A percentile compares a stretch with the other conserved stretches of the same genome.
Evolutionary conservation across 352 stramenopile genomes (phyloP).

Genomic region (Pythium diclinum): DNA sequence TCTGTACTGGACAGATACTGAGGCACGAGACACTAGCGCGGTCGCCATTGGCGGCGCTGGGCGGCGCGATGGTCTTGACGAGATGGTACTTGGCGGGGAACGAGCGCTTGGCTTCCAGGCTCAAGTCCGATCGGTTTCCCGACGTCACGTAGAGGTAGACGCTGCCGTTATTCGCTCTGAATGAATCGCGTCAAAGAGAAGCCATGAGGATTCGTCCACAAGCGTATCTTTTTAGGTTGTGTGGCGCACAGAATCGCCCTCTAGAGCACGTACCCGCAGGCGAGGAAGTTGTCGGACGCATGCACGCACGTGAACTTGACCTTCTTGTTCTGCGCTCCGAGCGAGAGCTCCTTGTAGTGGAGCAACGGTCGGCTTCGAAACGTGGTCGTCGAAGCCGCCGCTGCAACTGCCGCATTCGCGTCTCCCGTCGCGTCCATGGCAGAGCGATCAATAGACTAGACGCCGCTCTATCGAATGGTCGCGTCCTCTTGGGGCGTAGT

Average conservation of each 20-base stretch:
- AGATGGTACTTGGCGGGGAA: conserved; percentile 70
- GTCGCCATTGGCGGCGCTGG: conserved; percentile 47
- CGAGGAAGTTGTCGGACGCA: conserved; percentile 83
- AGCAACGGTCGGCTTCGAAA: conserved; percentile 55
- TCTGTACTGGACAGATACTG: conserved; percentile 78
- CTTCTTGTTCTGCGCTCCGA: conserved; percentile 52
- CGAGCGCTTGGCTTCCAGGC: conserved; percentile 30
- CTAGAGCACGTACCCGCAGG: conserved; percentile 59
- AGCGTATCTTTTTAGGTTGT: background rate
- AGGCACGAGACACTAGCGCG: conserved; percentile 69
- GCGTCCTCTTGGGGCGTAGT: background rate
- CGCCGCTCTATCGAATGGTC: background rate
- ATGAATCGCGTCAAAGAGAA: background rate
- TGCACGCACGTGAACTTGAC: conserved; percentile 78
- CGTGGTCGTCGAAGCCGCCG: conserved; percentile 6
- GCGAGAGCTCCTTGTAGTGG: conserved; percentile 66
- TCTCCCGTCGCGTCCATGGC: conserved; percentile 22
- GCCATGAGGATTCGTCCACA: background rate
- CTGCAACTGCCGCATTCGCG: conserved; percentile 19
- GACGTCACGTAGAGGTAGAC: conserved; percentile 84
- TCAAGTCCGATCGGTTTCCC: conserved; percentile 24
- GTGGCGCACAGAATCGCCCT: background rate
- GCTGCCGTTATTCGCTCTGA: conserved; percentile 72
- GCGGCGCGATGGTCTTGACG: conserved; percentile 84
- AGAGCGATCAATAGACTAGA: background rate